Evolutionary conservation across 306 rosid species (phyloP).

Genomic region (Pueraria montana): DNA sequence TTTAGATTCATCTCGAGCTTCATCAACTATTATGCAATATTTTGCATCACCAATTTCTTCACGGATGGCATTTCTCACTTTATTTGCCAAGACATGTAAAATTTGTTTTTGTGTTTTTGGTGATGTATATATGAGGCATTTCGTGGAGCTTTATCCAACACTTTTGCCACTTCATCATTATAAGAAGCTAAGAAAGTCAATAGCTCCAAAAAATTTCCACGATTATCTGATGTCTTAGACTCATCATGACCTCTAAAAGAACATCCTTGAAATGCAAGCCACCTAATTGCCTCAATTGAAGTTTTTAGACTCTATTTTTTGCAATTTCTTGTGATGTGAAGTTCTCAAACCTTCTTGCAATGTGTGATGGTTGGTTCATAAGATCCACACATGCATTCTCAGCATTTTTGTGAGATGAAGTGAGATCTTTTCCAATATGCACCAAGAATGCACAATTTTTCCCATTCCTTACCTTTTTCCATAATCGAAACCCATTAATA

Average conservation of each 20-base stretch:
- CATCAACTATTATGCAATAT: too few species aligned
- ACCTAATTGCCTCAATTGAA: not conserved
- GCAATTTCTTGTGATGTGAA: not conserved
- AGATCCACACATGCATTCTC: not conserved
- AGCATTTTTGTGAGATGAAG: not conserved
- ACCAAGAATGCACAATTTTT: not conserved
- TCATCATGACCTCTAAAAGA: too few species aligned
- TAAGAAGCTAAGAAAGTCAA: too few species aligned
- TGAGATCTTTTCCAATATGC: not conserved
- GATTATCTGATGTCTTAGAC: too few species aligned
- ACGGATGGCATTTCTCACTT: not conserved
- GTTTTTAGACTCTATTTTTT: not conserved
- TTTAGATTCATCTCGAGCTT: too few species aligned
- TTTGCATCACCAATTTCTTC: too few species aligned
- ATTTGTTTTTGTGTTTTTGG: not conserved
- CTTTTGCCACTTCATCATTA: not conserved
- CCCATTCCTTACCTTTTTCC: not conserved
- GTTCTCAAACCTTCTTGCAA: too few species aligned
- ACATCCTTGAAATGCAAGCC: not conserved
- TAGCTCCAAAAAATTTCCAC: too few species aligned
- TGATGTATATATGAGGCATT: not conserved
- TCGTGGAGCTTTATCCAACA: not conserved
- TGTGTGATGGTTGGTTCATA: too few species aligned
- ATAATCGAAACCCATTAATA: not conserved
- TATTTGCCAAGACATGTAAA: not conserved